Base-by-base conservation (phyloP, 768 basidiomycete species). In the Hygrocybe coccinea region DNA sequence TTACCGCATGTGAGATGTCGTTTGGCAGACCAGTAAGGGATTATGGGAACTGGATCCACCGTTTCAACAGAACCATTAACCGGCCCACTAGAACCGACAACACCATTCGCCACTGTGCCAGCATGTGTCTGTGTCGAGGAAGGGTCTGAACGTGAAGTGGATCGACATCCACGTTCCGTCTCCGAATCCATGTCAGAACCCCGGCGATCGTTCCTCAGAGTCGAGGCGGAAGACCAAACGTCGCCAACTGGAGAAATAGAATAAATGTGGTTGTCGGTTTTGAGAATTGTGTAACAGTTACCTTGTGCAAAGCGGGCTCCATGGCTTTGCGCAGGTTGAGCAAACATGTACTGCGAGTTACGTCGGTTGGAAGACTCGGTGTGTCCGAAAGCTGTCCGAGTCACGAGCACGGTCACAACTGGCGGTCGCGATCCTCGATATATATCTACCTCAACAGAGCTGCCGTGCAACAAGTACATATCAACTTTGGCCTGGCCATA, bases 1-100 rank as follows among this genome's bases (percentile, higher is more conserved):
- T 93, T 95, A 11, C 91, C 91, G 66, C 88, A 91, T 11, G 90
- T 92, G 35, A 91, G 79, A 73, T 97, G 94, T 41, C 94, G 83
- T 68, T 95, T 94, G 4, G 86, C 86, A 39, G 87, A 87, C 87
- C 87, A 91, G 69, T 89, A 87, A 0, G 89, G 88, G 17, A 89
- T 79, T 25, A 84, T 77, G 46, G 87, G 84, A n/a, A 80, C 69
- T 33, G 73, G 64, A 56, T 78, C 80, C 34, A 74, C 62, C 4
- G 76, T 77, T 49, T 77, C 82, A 10, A 77, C 67, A 1, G 81
- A 82, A 10, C 69, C 73, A 60, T 72, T 76, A 33, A 69, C 59
- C 62, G 68, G 69, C n/a, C 68, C 72, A 39, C 74, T 66, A 36
- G 72, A 65, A 59, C 73, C 75, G 19, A 63, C 61, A 59, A 57